Base-by-base conservation (phyloP, 495 filamentous ascomycete genomes). In the Aspergillus sclerotioniger region DNA sequence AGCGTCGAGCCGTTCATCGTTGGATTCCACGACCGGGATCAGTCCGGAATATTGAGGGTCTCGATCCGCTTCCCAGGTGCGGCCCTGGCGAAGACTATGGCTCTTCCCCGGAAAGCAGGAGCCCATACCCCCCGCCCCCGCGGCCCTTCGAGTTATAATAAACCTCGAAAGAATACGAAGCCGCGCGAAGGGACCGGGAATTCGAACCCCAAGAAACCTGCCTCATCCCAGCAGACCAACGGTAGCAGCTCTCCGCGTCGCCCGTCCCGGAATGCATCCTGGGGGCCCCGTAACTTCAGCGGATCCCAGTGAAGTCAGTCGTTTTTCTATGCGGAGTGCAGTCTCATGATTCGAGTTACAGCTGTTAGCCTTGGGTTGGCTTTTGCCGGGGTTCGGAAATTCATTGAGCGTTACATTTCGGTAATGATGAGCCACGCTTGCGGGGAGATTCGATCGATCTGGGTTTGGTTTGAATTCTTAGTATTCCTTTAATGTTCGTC, bases 31-130 rank as follows among this genome's bases (percentile, higher is more conserved):
- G 75, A 80, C 19, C 72, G 68, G 48, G 76, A 79, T 52, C 29
- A 35, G 5, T 61, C 70, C 50, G 70, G 74, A 28, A 70, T 74
- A 35, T 52, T 66, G 25, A 68, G 64, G 0, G 65, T 73, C 15
- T 56, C 60, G 8, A 60, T 81, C 54, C 68, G 64, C 10, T 54
- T 78, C 15, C 76, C 78, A 8, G 78, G 77, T 6, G 58, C 63
- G 16, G 53, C 51, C 12, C 56, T 63, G n/a, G 61, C 65, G 29
- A 78, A 67, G 41, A 65, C 62, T 0, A 8, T 76, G 19, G 44
- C 59, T 37, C 53, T 78, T 20, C 68, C 67, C 3, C 68, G 68
- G 51, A 80, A 78, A 51, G 41, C 60, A 33, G 46, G 55, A 8
- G 56, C 61, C 29, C 63, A 62, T 53, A 29, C 53, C 16, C 51